Evolutionary conservation across 1,284 basidiomycete genomes (phyloP), one percentile per base, ranked within the genome.

Genomic region (Malassezia obtusa): DNA sequence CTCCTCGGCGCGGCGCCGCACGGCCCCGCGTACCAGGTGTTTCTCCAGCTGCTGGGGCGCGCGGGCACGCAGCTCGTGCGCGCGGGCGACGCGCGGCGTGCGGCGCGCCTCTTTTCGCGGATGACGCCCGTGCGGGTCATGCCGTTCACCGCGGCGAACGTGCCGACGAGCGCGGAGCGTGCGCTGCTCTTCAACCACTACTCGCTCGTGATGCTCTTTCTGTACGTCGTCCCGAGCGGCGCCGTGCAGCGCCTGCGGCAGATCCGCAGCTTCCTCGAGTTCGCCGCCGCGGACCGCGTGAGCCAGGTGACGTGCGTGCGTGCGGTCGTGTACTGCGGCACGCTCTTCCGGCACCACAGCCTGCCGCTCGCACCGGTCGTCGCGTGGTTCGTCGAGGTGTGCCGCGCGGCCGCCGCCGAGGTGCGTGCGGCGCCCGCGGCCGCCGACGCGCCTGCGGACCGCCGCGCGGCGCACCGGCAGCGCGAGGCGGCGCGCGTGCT

Each of bases 131-230:
- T 90, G 19, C 81, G 84, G 3, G 77, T 80, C 9, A 79, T 89
- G 75, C 58, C 62, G 1, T 73, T 73, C 51, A 62, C 63, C 0
- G 49, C 51, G 17, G 31, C 38, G 1, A 45, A 58, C 2, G 58
- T 62, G n/a, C 77, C 26, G 70, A 76, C 15, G 78, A 62, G 82
- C 4, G 82, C 83, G 0, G 82, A 87, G 48, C 78, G 88, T 2
- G 86, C 87, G 0, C 84, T 84, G 78, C 78, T 95, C 11, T 84
- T 86, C 74, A 95, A 96, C 73, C 84, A 91, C 24, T 84, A 89
- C 66, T 82, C 82, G 38, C 82, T 85, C 14, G 79, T 87, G 61
- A 82, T 86, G 17, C 79, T 88, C n/a, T 83, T 83, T 6, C 80
- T 88, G 45, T 81, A 84, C 63, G 80, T 92, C 33, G 83, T 85